Evolutionary conservation across 768 basidiomycete species (phyloP).

Genomic region (Mycena rebaudengoi): DNA sequence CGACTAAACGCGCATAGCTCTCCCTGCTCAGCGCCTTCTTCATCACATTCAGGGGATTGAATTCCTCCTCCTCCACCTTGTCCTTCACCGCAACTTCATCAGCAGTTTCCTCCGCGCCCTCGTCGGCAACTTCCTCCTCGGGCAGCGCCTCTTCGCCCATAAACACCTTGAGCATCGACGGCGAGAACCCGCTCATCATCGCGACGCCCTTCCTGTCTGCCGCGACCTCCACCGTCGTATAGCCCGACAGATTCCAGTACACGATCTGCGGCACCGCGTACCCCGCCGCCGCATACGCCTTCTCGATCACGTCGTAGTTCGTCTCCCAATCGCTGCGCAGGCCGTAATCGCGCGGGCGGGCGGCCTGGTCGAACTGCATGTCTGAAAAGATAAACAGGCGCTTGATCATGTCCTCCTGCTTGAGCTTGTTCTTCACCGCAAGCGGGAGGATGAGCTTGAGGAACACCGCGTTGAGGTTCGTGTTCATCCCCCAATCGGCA

Average conservation of each 20-base stretch:
- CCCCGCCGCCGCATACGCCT: conserved; percentile 65
- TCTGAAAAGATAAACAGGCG: conserved; percentile 80
- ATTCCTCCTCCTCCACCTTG: conserved; percentile 39
- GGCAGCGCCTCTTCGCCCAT: conserved; percentile 60
- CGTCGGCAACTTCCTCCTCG: conserved; percentile 30
- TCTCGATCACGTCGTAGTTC: conserved; percentile 64
- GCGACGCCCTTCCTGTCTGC: conserved; percentile 68
- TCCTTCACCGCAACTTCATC: conserved; percentile 28
- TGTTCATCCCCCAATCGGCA: conserved; percentile 63
- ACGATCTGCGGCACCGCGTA: conserved; percentile 80
- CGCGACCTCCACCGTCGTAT: conserved; percentile 54
- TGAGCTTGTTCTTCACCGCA: conserved; percentile 63
- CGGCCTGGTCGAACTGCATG: conserved; percentile 73
- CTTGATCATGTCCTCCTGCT: conserved; percentile 77
- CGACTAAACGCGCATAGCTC: conserved; percentile 66
- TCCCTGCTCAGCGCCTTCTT: conserved; percentile 54
- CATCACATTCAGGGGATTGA: conserved; percentile 55
- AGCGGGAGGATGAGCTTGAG: conserved; percentile 67
- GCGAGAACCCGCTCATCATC: conserved; percentile 74
- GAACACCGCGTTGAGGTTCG: conserved; percentile 70
- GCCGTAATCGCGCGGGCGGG: neutral
- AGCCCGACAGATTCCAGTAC: conserved; percentile 67
- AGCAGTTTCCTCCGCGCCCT: conserved; percentile 49
- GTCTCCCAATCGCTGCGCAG: too few relatives aligned
- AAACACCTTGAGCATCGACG: conserved; percentile 76